Conservation (phyloP, 768 basidiomycete species). For the Epithele typhae region DNA sequence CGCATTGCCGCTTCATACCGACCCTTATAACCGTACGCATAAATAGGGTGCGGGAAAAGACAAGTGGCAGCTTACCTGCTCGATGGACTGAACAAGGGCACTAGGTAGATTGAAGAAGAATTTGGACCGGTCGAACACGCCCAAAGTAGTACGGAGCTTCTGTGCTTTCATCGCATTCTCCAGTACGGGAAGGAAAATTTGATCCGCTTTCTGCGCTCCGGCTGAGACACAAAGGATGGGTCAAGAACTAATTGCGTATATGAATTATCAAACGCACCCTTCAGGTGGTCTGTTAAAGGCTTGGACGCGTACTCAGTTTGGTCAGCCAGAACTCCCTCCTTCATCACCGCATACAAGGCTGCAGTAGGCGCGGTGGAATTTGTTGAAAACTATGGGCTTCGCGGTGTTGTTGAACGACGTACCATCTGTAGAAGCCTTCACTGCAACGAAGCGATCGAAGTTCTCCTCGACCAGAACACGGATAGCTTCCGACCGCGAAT, state of each 20-base stretch:
- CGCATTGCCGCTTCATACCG: conserved; percentile 91
- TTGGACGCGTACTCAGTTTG: conserved; percentile 79
- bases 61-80: conserved; percentile 55
- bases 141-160: conserved; percentile 86
- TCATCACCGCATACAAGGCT: conserved; percentile 94
- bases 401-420: conserved; percentile 17
- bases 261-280: conserved; percentile 47
- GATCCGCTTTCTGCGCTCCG: conserved; percentile 89
- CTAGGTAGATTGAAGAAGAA: conserved; percentile 99
- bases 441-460: conserved; percentile 95
- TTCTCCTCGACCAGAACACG: conserved; percentile 94
- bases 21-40: conserved; percentile 55
- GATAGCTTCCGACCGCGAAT: conserved; percentile 91
- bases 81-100: conserved; percentile 82
- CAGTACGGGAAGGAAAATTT: conserved; percentile 92
- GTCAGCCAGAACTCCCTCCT: conserved; percentile 74
- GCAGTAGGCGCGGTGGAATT: too few species aligned
- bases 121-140: conserved; percentile 93
- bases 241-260: not conserved
- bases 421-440: conserved; percentile 97
- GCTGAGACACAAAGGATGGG: conserved; percentile 38
- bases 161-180: conserved; percentile 95
- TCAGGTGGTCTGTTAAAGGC: conserved; percentile 78
- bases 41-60: not conserved
- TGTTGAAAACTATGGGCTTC: too few species aligned